A percentile compares a stretch with the other conserved stretches of the same genome.
phyloP scores from a whole-genome alignment of 768 basidiomycete species.

The Suillus discolor region DNA sequence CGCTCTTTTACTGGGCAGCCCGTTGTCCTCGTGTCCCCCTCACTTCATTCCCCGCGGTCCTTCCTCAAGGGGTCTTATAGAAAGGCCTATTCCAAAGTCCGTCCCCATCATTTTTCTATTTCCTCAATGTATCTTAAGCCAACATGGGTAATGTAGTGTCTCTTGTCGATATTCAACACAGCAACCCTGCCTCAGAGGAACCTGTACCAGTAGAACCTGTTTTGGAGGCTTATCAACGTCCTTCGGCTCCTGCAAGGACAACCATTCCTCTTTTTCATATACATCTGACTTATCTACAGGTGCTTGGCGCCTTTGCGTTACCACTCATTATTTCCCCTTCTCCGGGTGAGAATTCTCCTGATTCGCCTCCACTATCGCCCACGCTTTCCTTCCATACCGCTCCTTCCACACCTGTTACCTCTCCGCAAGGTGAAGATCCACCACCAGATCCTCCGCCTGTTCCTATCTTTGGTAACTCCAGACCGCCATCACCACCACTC shows the following conservation, averaged over 20 bases:
- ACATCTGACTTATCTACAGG: slow-evolving; percentile 34
- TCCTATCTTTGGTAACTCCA: slow-evolving; percentile 21
- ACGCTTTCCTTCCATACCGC: slow-evolving; percentile 49
- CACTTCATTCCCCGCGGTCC: slow-evolving; percentile 30
- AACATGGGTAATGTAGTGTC: slow-evolving; percentile 37
- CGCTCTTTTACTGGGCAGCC: slow-evolving; percentile 23
- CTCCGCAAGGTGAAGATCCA: slow-evolving; percentile 42
- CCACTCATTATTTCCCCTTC: slow-evolving; percentile 36
- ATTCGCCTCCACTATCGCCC: slow-evolving; percentile 40
- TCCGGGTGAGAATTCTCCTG: slow-evolving; percentile 39
- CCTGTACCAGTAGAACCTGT: slow-evolving; percentile 6
- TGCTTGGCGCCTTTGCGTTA: slow-evolving; percentile 29
- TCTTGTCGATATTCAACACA: slow-evolving; percentile 30
- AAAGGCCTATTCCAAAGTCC: slow-evolving; percentile 24
- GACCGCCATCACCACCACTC: slow-evolving; percentile 30
- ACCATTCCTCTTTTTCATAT: slow-evolving; percentile 36
- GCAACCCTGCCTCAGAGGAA: slow-evolving; percentile 21
- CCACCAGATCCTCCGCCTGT: slow-evolving; percentile 24
- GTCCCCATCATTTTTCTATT: slow-evolving; percentile 15
- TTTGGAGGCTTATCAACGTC: neutral
- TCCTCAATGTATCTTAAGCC: slow-evolving; percentile 17
- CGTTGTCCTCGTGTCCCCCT: slow-evolving; percentile 32
- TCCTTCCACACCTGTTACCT: slow-evolving; percentile 45
- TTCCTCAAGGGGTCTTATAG: slow-evolving; percentile 24
- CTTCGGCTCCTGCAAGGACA: slow-evolving; percentile 17